phyloP scores from a whole-genome alignment of 108 stramenopile genomes.

The Ochromonas danica region DNA sequence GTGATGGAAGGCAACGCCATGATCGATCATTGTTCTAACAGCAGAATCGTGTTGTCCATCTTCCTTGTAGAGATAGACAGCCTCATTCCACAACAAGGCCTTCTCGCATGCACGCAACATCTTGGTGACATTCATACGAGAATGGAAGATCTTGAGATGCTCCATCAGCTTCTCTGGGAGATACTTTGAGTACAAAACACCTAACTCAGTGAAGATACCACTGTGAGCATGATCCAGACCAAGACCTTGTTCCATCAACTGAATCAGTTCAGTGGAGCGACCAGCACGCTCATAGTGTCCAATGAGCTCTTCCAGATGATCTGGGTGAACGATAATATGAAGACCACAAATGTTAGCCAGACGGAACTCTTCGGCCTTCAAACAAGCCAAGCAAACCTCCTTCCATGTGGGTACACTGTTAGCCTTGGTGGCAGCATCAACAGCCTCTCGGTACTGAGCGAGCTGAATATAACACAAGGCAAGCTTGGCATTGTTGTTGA shows the following conservation, averaged over 20 bases:
- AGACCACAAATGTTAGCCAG: conserved; percentile 93
- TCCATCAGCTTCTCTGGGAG: conserved; percentile 97
- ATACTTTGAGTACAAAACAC: conserved; percentile 98
- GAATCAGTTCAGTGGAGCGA: conserved; percentile 86
- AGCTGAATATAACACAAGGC: conserved; percentile 96
- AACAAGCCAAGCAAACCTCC: conserved; percentile 92
- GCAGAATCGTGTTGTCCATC: conserved; percentile 93
- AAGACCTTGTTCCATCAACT: conserved; percentile 93
- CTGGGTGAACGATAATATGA: conserved; percentile 97
- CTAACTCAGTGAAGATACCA: conserved; percentile 99
- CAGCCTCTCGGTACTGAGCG: conserved; percentile 95
- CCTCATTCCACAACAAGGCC: conserved; percentile 89
- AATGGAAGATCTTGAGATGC: conserved; percentile 97
- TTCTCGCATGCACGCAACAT: conserved; percentile 96
- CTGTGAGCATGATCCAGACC: conserved; percentile 96
- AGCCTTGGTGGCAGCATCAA: conserved; percentile 95
- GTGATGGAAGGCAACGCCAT: conserved; percentile 82
- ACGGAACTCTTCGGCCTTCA: conserved; percentile 90
- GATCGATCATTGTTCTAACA: conserved; percentile 97
- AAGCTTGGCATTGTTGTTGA: conserved; percentile 99
- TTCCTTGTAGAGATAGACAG: conserved; percentile 94
- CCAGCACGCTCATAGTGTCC: conserved; percentile 94
- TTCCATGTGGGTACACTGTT: conserved; percentile 98
- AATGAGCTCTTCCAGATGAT: conserved; percentile 98
- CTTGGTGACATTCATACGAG: conserved; percentile 93